A percentile compares a stretch with the other conserved stretches of the same genome.
Conservation (phyloP, 1,139 yeast genomes). For the Meyerozyma guilliermondii region DNA sequence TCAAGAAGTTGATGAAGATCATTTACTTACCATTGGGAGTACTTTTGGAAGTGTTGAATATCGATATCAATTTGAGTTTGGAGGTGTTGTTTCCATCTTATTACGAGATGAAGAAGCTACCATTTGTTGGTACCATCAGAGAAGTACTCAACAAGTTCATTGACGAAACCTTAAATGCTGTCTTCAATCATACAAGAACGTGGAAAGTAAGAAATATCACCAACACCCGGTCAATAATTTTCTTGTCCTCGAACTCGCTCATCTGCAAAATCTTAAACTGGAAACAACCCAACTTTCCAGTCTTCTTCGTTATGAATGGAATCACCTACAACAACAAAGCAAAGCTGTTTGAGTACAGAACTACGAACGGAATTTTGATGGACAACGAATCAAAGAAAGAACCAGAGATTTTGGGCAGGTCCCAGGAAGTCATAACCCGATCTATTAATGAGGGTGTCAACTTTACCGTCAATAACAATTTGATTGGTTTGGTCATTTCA, state of each 20-base stretch:
- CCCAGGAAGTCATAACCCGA: conserved; percentile 39
- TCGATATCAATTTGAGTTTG: conserved; percentile 63
- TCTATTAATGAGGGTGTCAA: conserved; percentile 47
- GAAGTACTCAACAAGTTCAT: conserved; percentile 65
- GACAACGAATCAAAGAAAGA: conserved; percentile 18
- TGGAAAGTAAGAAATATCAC: conserved; percentile 30
- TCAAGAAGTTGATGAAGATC: conserved; percentile 37
- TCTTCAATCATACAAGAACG: conserved; percentile 72
- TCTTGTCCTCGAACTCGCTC: conserved; percentile 80
- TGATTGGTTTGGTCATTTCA: conserved; percentile 79
- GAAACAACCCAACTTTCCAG: conserved; percentile 98
- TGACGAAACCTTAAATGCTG: conserved; percentile 64
- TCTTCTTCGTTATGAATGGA: conserved; percentile 76
- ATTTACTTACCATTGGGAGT: conserved; percentile 57
- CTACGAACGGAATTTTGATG: conserved; percentile 38
- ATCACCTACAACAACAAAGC: conserved; percentile 34
- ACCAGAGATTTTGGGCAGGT: conserved; percentile 14
- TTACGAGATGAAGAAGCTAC: conserved; percentile 51
- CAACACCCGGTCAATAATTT: conserved; percentile 57
- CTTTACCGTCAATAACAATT: conserved; percentile 76
- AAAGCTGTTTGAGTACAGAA: conserved; percentile 31
- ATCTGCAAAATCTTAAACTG: conserved; percentile 91
- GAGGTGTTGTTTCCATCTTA: conserved; percentile 80
- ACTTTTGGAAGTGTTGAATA: conserved; percentile 52
- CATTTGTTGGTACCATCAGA: conserved; percentile 46